Evolutionary conservation across 371 early-diverging fungal species (phyloP).

Genomic region (Polyrhizophydium stewartii): DNA sequence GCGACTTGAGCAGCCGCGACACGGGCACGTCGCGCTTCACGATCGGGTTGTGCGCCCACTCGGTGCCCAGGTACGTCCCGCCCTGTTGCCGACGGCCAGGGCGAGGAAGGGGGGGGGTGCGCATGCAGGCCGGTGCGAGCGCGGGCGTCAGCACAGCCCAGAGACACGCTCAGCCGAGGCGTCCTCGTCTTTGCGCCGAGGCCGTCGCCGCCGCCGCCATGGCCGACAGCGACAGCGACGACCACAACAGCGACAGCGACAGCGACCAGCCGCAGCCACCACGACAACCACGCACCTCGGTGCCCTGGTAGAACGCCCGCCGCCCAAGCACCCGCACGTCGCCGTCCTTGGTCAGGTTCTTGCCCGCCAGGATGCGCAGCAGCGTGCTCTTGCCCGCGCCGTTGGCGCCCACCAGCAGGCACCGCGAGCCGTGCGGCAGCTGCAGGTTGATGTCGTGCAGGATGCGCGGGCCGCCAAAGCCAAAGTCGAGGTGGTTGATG

Average conservation of each 20-base stretch:
- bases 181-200: neutral
- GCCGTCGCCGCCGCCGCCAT: too few species aligned
- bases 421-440: constrained; percentile 53
- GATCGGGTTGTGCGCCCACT: constrained; percentile 59
- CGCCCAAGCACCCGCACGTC: constrained; percentile 55
- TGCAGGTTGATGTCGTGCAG: constrained; percentile 48
- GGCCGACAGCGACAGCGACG: too few species aligned
- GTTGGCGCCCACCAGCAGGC: constrained; percentile 58
- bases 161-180: neutral
- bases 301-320: constrained; percentile 62
- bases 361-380: constrained; percentile 63
- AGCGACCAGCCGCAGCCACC: too few species aligned
- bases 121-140: neutral
- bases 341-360: constrained; percentile 54
- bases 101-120: neutral
- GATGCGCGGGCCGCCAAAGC: constrained; percentile 59
- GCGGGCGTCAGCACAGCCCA: neutral
- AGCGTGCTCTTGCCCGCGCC: constrained; percentile 69
- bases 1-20: constrained; percentile 58
- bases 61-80: constrained; percentile 76
- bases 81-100: constrained; percentile 36
- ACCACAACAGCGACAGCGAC: too few species aligned
- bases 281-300: constrained; percentile 21
- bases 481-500: constrained; percentile 45
- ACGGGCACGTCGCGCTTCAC: constrained; percentile 63